Percentiles rank a stretch among this genome's conserved stretches.
Evolutionary conservation across 23 red algal genomes (phyloP).

Genomic region (Chondrus crispus): DNA sequence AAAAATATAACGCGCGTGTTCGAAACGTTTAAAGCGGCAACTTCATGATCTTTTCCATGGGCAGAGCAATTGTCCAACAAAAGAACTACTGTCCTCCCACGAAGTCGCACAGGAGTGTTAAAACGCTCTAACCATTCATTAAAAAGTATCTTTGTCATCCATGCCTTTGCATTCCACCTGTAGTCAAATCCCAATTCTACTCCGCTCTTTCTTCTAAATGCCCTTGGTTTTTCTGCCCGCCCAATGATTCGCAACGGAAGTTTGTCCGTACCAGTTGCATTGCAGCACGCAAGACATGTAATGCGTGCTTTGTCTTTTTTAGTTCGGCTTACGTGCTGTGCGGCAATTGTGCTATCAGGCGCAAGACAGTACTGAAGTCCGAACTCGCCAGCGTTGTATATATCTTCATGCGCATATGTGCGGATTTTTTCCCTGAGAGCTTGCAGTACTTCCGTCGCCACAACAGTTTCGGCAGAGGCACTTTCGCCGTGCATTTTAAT

Average conservation of each 20-base stretch:
- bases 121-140: not conserved
- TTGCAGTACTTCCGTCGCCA: not conserved
- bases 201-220: not conserved
- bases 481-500: not conserved
- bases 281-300: not conserved
- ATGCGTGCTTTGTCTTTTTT: not conserved
- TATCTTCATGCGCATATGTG: not conserved
- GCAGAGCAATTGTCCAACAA: not conserved
- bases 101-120: not conserved
- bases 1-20: not conserved
- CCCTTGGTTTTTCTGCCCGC: not conserved
- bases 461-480: not conserved
- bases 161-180: not conserved
- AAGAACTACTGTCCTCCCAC: not conserved
- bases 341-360: not conserved
- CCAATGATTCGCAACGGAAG: not conserved
- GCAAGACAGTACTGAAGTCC: not conserved
- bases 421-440: not conserved
- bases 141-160: conserved; percentile 5
- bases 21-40: not conserved
- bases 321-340: not conserved
- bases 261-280: not conserved
- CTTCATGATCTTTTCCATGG: not conserved
- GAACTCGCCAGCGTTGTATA: conserved; percentile 2
- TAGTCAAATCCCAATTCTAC: not conserved